These are phyloP conservation scores for Cutaneotrichosporon daszewskae DNA, from an alignment of 1,284 basidiomycete species.

Conservation along the genomic window DNA sequence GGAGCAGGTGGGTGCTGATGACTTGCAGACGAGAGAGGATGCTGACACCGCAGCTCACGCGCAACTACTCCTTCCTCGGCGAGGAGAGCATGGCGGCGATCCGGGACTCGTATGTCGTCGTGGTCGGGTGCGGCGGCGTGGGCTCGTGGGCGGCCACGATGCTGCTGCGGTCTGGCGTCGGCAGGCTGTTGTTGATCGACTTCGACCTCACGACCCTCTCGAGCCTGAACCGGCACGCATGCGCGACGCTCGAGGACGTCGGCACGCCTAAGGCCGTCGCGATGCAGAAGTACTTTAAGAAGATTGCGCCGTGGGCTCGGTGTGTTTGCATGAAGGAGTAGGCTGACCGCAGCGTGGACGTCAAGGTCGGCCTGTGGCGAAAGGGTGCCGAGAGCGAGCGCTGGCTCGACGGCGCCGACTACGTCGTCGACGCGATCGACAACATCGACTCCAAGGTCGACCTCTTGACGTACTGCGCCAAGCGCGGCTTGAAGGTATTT, in stretches of 20 bases:
- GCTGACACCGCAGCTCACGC: slow-evolving; percentile 60
- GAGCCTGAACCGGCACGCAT: slow-evolving; percentile 88
- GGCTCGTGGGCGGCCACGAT: slow-evolving; percentile 93
- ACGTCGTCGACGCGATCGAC: slow-evolving; percentile 94
- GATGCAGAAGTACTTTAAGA: slow-evolving; percentile 65
- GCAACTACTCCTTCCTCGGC: slow-evolving; percentile 93
- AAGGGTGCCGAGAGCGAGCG: slow-evolving; percentile 61
- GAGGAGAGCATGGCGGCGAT: slow-evolving; percentile 81
- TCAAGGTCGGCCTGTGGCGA: slow-evolving; percentile 74
- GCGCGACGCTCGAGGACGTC: slow-evolving; percentile 84
- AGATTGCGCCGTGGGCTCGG: slow-evolving; percentile 59
- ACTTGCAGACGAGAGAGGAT: not conserved
- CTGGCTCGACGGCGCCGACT: slow-evolving; percentile 73
- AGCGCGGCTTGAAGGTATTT: slow-evolving; percentile 76
- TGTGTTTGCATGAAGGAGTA: slow-evolving; percentile 18
- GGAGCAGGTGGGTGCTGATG: slow-evolving; percentile 51
- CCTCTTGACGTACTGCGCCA: slow-evolving; percentile 73
- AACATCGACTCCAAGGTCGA: slow-evolving; percentile 94
- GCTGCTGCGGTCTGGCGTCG: slow-evolving; percentile 62
- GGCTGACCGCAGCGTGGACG: slow-evolving; percentile 60
- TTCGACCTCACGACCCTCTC: slow-evolving; percentile 92
- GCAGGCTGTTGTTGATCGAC: slow-evolving; percentile 49
- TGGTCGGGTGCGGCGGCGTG: slow-evolving; percentile 93
- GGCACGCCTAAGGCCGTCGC: slow-evolving; percentile 87
- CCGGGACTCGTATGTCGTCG: slow-evolving; percentile 68